phyloP scores from a whole-genome alignment of 805 yeast genomes.

The Ogataea parapolymorpha region DNA sequence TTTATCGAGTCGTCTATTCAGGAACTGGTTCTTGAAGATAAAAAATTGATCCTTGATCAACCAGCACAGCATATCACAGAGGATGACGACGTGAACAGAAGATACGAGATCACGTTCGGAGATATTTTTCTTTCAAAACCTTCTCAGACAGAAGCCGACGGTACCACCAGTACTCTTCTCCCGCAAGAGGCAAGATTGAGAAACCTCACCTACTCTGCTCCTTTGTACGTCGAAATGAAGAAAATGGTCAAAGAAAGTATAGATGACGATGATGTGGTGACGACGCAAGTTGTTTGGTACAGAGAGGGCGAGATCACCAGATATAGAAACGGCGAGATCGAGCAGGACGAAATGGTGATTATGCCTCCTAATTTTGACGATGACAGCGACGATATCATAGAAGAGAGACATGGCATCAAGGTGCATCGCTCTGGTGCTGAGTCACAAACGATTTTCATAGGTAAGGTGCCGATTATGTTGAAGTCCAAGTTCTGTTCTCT shows the following conservation, averaged over 20 bases:
- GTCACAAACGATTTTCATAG: conserved; percentile 62
- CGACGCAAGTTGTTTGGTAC: conserved; percentile 58
- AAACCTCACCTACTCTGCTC: conserved; percentile 93
- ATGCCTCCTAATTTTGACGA: conserved; percentile 44
- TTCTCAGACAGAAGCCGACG: conserved; percentile 98
- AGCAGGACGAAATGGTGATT: conserved; percentile 25
- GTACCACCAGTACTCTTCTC: conserved; percentile 97
- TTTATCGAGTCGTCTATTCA: conserved; percentile 95
- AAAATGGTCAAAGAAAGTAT: conserved; percentile 82
- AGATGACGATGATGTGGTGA: conserved; percentile 58
- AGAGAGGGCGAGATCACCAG: conserved; percentile 48
- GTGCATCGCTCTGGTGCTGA: conserved; percentile 34
- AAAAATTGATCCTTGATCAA: conserved; percentile 90
- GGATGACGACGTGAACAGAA: conserved; percentile 81
- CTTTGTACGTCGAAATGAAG: conserved; percentile 92
- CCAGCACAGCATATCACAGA: conserved; percentile 97
- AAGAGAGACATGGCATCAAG: conserved; percentile 33
- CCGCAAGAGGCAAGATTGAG: conserved; percentile 98
- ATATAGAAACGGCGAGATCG: conserved; percentile 28
- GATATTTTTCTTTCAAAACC: conserved; percentile 95
- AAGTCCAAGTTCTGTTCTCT: conserved; percentile 94
- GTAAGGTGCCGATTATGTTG: conserved; percentile 97
- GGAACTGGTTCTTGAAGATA: conserved; percentile 94
- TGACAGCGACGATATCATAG: conserved; percentile 64
- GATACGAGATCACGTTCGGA: conserved; percentile 97